Evolutionary conservation across 495 filamentous ascomycete genomes (phyloP), one percentile per base, ranked within the genome.

Genomic region (Neurospora tetraspora): DNA sequence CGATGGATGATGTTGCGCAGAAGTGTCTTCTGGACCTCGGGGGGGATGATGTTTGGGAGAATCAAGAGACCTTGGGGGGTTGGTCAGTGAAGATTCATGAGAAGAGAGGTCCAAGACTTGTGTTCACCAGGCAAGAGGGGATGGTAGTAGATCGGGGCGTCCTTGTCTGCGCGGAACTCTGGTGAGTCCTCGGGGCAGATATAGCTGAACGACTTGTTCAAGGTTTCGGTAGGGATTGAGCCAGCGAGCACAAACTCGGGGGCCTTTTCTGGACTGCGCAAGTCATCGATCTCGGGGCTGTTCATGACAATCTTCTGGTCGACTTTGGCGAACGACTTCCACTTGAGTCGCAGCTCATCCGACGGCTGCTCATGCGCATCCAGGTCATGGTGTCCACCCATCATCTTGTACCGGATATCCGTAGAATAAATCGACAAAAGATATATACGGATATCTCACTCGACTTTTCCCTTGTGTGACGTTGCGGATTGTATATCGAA

Each of bases 351-450:
- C 65, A 96, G 81, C 27, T 82, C 78, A 42, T 91, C 87, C 14
- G 92, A 92, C 23, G 93, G 91, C 70, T 85, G 87, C 79, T 91
- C 87, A 77, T 92, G 87, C 38, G 92, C 88, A 78, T 94, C 89
- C 11, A 93, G 82, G 6, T 83, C 85, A 71, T 79, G 79, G 61
- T 85, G 80, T 69, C 83, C 79, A 31, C 81, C 77, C 2, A 77
- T 80, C 81, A 85, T 34, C 31, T 5, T 34, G 5, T 34, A 34
- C 31, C 31, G 31, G 0, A 34, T 34, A 34, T 34, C 31, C 31
- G 31, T 34, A 34, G 5, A 34, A 34, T 34, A 34, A 34, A 34
- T n/a, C 31, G 31, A 34, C n/a, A n/a, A n/a, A n/a, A n/a, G n/a
- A 10, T 53, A 27, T 20, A 23, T 11, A 2, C 2, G 20, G 20